phyloP scores from a whole-genome alignment of 768 basidiomycete genomes.

The Exsudoporus frostii region DNA sequence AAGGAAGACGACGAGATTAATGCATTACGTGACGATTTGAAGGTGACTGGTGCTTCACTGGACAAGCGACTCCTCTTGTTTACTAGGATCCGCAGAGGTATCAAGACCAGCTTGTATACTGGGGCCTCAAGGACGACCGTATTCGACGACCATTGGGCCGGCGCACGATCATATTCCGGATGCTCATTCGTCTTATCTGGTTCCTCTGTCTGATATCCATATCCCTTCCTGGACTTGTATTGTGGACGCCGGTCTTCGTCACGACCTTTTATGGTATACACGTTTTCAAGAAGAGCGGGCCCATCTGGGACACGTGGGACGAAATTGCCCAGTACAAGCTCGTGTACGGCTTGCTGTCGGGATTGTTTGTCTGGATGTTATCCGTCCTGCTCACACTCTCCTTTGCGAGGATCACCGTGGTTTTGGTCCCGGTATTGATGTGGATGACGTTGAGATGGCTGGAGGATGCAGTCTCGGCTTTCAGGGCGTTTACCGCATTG shows the following conservation, averaged over 20 bases:
- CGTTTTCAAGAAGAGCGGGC: constrained; percentile 78
- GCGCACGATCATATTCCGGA: constrained; percentile 55
- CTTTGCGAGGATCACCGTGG: constrained; percentile 51
- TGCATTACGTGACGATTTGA: constrained; percentile 51
- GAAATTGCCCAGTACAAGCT: constrained; percentile 90
- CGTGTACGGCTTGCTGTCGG: constrained; percentile 75
- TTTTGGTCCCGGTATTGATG: constrained; percentile 72
- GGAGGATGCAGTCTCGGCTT: constrained; percentile 78
- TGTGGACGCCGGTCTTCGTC: constrained; percentile 79
- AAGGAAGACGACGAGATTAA: constrained; percentile 29
- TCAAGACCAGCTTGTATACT: constrained; percentile 64
- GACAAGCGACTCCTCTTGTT: not conserved
- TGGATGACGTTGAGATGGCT: constrained; percentile 90
- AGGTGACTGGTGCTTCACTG: constrained; percentile 38
- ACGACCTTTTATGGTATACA: constrained; percentile 68
- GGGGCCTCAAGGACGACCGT: constrained; percentile 84
- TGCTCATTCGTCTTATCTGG: constrained; percentile 65
- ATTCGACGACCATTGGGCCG: constrained; percentile 62
- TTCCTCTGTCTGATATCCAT: constrained; percentile 57
- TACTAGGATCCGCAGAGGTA: constrained; percentile 47
- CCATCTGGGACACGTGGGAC: constrained; percentile 83
- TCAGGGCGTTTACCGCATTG: constrained; percentile 69
- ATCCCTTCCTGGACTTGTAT: constrained; percentile 71
- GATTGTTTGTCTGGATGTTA: constrained; percentile 61
- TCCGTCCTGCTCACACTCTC: constrained; percentile 60